Evolutionary conservation across 129 eudicot species (phyloP).

Genomic region (Flaveria ramosissima): DNA sequence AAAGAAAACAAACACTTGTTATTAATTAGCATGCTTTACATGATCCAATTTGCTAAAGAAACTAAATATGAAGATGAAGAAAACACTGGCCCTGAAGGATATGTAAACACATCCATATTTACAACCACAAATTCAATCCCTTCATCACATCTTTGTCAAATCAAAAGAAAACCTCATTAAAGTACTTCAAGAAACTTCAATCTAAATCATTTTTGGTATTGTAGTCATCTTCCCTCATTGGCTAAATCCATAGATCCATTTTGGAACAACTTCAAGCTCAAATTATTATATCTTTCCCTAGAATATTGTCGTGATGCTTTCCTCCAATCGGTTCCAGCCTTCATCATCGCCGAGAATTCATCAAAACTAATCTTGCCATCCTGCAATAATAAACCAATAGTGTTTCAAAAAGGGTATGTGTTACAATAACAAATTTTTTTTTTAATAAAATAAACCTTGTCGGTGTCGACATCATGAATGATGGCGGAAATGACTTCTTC

Average conservation of each 20-base stretch:
- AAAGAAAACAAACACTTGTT: conserved; percentile 17
- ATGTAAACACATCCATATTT: conserved; percentile 41
- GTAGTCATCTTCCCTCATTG: conserved; percentile 44
- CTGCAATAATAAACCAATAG: conserved; percentile 41
- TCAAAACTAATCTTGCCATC: conserved; percentile 88
- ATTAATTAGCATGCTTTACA: conserved; percentile 36
- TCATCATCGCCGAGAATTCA: conserved; percentile 91
- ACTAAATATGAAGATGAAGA: conserved; percentile 20
- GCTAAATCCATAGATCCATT: conserved; percentile 60
- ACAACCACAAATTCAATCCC: conserved; percentile 38
- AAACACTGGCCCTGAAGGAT: conserved; percentile 31
- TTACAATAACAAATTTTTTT: background rate
- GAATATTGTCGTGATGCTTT: conserved; percentile 96
- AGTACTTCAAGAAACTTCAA: conserved; percentile 18
- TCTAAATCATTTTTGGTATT: conserved; percentile 18
- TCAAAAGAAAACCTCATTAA: conserved; percentile 10
- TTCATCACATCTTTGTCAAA: conserved; percentile 30
- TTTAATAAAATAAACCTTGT: conserved; percentile 66
- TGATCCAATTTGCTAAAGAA: conserved; percentile 29
- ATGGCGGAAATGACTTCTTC: conserved; percentile 90
- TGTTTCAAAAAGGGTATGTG: background rate
- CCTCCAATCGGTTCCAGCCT: conserved; percentile 97
- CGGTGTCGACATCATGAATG: conserved; percentile 93
- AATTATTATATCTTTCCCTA: conserved; percentile 73
- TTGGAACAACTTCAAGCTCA: conserved; percentile 73